phyloP scores from a whole-genome alignment of 2,329 filamentous ascomycete genomes.

The Nigrograna mackinnonii region DNA sequence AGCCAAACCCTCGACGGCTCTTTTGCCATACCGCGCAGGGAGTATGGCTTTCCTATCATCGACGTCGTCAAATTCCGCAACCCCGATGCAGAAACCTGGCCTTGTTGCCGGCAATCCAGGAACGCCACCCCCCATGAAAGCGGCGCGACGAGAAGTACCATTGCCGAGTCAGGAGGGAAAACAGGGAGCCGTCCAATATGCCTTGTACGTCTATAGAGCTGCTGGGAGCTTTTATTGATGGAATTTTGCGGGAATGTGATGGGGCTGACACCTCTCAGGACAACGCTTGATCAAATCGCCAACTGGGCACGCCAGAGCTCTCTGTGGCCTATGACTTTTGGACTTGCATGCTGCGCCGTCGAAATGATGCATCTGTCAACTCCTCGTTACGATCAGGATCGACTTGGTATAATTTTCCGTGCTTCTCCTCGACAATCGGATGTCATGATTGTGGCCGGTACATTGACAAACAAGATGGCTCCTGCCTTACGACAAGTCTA shows the following conservation, averaged over 20 bases:
- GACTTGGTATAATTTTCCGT: slow-evolving; percentile 89
- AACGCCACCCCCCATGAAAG: slow-evolving; percentile 56
- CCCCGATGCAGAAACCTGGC: slow-evolving; percentile 56
- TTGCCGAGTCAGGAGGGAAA: slow-evolving; percentile 78
- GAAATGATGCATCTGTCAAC: slow-evolving; percentile 96
- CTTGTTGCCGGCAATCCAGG: slow-evolving; percentile 58
- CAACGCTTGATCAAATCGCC: slow-evolving; percentile 78
- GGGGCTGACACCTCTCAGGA: slow-evolving; percentile 53
- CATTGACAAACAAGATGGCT: slow-evolving; percentile 95
- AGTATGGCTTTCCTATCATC: slow-evolving; percentile 67
- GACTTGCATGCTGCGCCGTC: slow-evolving; percentile 85
- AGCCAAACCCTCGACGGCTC: slow-evolving; percentile 69
- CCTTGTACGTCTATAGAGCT: slow-evolving; percentile 66
- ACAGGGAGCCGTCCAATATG: slow-evolving; percentile 83
- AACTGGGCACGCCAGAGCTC: slow-evolving; percentile 89
- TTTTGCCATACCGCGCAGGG: slow-evolving; percentile 65
- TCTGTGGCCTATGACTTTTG: slow-evolving; percentile 92
- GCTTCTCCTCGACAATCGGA: slow-evolving; percentile 88
- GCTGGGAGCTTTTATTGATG: neutral
- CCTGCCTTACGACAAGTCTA: slow-evolving; percentile 88
- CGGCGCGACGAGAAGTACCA: slow-evolving; percentile 69
- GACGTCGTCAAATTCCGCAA: slow-evolving; percentile 66
- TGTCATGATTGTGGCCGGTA: slow-evolving; percentile 93
- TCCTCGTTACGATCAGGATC: slow-evolving; percentile 90
- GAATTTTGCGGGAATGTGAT: neutral